A percentile compares a stretch with the other conserved stretches of the same genome.
phyloP scores from a whole-genome alignment of 2,329 filamentous ascomycete genomes.

The Penicillium carneum region DNA sequence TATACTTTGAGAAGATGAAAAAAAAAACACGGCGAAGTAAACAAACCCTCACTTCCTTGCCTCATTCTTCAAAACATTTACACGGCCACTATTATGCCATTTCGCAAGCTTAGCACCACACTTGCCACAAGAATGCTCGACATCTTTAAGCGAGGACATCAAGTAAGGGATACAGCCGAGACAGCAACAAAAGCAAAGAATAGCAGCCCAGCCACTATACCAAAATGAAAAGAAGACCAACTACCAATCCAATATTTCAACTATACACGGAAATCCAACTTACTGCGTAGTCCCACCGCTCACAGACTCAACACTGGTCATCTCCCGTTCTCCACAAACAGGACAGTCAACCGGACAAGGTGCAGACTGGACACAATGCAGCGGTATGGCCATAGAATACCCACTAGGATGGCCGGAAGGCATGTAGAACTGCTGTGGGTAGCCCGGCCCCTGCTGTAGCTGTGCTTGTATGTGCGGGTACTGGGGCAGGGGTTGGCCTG shows the following conservation, averaged over 20 bases:
- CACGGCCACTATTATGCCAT: conserved; percentile 59
- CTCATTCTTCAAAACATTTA: conserved; percentile 50
- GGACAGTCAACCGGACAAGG: conserved; percentile 59
- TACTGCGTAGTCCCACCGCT: conserved; percentile 43
- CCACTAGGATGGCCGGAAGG: conserved; percentile 31
- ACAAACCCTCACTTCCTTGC: conserved; percentile 4
- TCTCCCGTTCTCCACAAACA: conserved; percentile 52
- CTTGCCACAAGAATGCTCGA: conserved; percentile 57
- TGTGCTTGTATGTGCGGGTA: neutral
- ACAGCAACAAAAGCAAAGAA: conserved; percentile 54
- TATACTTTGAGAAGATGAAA: conserved; percentile 19
- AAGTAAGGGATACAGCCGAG: conserved; percentile 60
- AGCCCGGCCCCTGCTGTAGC: neutral
- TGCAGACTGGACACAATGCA: conserved; percentile 39
- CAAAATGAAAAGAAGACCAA: neutral
- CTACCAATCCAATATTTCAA: neutral
- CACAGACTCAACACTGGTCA: conserved; percentile 36
- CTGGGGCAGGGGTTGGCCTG: conserved; percentile 26
- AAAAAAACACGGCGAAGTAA: neutral
- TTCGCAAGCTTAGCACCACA: conserved; percentile 57
- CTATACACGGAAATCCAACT: conserved; percentile 10
- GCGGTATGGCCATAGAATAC: conserved; percentile 36
- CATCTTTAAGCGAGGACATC: conserved; percentile 58
- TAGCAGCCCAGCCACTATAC: conserved; percentile 55
- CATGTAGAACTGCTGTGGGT: conserved; percentile 25